Conservation (phyloP, 2,329 filamentous ascomycete genomes). For the Fonsecaea nubica region DNA sequence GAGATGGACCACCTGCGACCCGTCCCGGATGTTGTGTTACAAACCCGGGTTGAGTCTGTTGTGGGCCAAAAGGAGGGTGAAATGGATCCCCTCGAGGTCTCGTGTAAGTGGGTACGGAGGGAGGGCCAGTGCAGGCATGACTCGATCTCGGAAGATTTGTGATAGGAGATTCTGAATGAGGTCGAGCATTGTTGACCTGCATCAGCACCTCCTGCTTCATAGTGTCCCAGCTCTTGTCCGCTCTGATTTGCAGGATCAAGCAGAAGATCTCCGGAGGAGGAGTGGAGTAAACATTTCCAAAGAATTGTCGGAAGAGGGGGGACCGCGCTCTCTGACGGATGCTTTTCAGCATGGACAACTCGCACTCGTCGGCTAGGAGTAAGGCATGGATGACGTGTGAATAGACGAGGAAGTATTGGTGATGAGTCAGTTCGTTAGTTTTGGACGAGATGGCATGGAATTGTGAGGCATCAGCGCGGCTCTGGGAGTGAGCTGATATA, state of each 20-base stretch:
- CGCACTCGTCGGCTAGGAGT: not conserved
- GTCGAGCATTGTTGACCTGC: not conserved
- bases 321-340: not conserved
- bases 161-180: not conserved
- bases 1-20: not conserved
- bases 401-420: constrained; percentile 1
- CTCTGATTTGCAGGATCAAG: constrained; percentile 13
- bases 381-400: not conserved
- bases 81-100: not conserved
- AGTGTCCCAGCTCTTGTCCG: constrained; percentile 18
- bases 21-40: constrained; percentile 1
- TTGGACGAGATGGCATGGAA: not conserved
- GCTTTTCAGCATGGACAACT: not conserved
- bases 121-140: not conserved
- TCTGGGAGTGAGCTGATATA: not conserved
- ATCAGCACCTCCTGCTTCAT: not conserved
- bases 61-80: not conserved
- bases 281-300: constrained; percentile 4
- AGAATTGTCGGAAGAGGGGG: constrained; percentile 1
- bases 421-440: not conserved
- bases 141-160: not conserved
- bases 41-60: not conserved
- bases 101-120: constrained; percentile 1
- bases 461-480: not conserved
- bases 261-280: constrained; percentile 20